Conservation (phyloP, 1,284 basidiomycete species). For the Apiotrichum siamense region DNA sequence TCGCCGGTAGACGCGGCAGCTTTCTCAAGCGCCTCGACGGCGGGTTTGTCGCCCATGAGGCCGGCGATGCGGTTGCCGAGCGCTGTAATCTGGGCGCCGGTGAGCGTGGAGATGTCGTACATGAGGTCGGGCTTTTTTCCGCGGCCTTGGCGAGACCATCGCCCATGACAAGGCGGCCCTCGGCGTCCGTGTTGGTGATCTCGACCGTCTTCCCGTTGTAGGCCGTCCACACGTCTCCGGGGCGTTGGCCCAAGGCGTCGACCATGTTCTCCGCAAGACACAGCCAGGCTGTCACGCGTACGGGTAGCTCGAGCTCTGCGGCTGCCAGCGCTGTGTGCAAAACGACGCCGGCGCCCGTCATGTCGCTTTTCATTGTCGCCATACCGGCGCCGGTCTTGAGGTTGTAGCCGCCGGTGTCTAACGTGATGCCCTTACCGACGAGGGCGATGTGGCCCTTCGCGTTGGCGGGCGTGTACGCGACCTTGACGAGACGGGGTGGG, state of each 20-base stretch:
- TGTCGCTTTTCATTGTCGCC: constrained; percentile 13
- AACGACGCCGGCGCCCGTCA: constrained; percentile 6
- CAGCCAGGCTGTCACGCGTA: constrained; percentile 9
- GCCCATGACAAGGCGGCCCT: constrained; percentile 14
- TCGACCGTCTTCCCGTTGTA: constrained; percentile 11
- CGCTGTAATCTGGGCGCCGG: constrained; percentile 15
- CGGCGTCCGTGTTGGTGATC: constrained; percentile 11
- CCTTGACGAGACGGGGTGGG: constrained; percentile 9
- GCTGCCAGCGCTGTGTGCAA: constrained; percentile 12
- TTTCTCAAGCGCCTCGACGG: constrained; percentile 9
- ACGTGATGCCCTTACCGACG: constrained; percentile 14
- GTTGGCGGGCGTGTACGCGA: constrained; percentile 7
- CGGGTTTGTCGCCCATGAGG: constrained; percentile 17
- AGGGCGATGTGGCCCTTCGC: constrained; percentile 6
- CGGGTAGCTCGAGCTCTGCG: constrained; percentile 8
- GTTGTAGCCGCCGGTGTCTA: constrained; percentile 8
- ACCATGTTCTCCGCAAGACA: constrained; percentile 13
- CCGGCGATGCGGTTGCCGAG: constrained; percentile 17
- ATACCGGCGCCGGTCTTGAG: constrained; percentile 4
- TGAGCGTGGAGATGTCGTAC: constrained; percentile 15
- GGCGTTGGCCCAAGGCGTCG: constrained; percentile 1
- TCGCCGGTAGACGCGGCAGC: constrained; percentile 8
- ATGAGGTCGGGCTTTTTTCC: constrained; percentile 7
- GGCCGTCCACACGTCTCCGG: constrained; percentile 6
- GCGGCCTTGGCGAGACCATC: constrained; percentile 7